phyloP scores from a whole-genome alignment of 805 yeast genomes.

The Pichia kluyveri region DNA sequence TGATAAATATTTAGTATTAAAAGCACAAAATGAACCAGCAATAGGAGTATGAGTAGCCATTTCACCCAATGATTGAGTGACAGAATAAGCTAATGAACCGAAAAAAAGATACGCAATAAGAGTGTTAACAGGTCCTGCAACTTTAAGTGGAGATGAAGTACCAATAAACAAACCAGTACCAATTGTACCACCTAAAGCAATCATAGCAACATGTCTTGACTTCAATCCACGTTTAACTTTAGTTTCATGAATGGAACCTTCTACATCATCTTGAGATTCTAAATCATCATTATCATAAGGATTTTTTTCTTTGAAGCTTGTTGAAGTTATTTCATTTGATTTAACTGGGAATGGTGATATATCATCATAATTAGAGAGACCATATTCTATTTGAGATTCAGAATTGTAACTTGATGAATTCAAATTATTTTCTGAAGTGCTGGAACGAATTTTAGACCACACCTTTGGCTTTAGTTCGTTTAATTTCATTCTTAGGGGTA shows the following conservation, averaged over 20 bases:
- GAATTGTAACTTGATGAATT: too few species aligned
- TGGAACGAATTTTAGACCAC: too few species aligned
- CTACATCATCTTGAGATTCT: neutral
- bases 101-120: slow-evolving; percentile 57
- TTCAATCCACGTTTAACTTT: slow-evolving; percentile 43
- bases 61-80: slow-evolving; percentile 68
- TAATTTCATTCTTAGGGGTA: too few species aligned
- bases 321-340: too few species aligned
- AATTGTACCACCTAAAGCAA: slow-evolving; percentile 72
- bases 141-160: slow-evolving; percentile 41
- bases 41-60: slow-evolving; percentile 75
- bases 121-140: slow-evolving; percentile 64
- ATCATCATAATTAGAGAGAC: too few species aligned
- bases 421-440: too few species aligned
- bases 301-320: too few species aligned
- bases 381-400: too few species aligned
- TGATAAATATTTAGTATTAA: slow-evolving; percentile 57
- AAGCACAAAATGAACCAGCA: slow-evolving; percentile 59
- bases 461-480: too few species aligned
- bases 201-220: slow-evolving; percentile 64
- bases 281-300: too few species aligned
- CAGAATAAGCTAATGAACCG: slow-evolving; percentile 55
- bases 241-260: slow-evolving; percentile 11
- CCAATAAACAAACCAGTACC: slow-evolving; percentile 74
- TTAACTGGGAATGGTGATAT: too few species aligned